phyloP scores from a whole-genome alignment of 1,284 basidiomycete genomes.

The Moniliella sp. region DNA sequence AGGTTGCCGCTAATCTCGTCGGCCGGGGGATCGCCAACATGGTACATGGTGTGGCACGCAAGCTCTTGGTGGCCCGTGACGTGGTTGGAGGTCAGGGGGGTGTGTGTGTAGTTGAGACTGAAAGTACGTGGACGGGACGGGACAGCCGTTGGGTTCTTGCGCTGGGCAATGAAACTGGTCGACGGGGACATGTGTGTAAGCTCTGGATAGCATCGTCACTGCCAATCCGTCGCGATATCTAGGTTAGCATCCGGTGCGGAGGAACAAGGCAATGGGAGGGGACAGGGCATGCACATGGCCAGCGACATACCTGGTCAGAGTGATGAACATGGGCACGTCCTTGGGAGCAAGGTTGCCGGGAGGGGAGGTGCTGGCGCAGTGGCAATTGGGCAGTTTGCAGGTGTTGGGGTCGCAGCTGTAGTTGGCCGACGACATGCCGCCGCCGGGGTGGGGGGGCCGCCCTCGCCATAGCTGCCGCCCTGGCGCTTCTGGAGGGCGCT shows the following conservation, averaged over 20 bases:
- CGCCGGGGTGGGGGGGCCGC: slow-evolving; percentile 6
- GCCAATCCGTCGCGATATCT: slow-evolving; percentile 9
- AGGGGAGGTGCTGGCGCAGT: slow-evolving; percentile 21
- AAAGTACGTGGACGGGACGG: slow-evolving; percentile 37
- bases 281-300: slow-evolving; percentile 37
- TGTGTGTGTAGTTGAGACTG: slow-evolving; percentile 51
- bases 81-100: slow-evolving; percentile 58
- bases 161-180: slow-evolving; percentile 54
- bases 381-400: slow-evolving; percentile 19
- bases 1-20: slow-evolving; percentile 48
- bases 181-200: slow-evolving; percentile 49
- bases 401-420: slow-evolving; percentile 18
- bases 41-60: slow-evolving; percentile 76
- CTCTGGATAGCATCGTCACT: slow-evolving; percentile 45
- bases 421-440: slow-evolving; percentile 16
- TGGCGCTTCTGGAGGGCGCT: too few relatives aligned
- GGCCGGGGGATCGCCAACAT: slow-evolving; percentile 40
- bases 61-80: slow-evolving; percentile 59
- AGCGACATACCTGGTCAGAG: slow-evolving; percentile 60
- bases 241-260: background rate
- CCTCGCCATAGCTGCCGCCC: slow-evolving; percentile 15
- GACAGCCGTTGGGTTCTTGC: slow-evolving; percentile 66
- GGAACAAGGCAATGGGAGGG: background rate
- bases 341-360: slow-evolving; percentile 18
- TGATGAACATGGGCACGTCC: slow-evolving; percentile 43